Conservation (phyloP, 768 basidiomycete genomes). For the Clavulina sp. region DNA sequence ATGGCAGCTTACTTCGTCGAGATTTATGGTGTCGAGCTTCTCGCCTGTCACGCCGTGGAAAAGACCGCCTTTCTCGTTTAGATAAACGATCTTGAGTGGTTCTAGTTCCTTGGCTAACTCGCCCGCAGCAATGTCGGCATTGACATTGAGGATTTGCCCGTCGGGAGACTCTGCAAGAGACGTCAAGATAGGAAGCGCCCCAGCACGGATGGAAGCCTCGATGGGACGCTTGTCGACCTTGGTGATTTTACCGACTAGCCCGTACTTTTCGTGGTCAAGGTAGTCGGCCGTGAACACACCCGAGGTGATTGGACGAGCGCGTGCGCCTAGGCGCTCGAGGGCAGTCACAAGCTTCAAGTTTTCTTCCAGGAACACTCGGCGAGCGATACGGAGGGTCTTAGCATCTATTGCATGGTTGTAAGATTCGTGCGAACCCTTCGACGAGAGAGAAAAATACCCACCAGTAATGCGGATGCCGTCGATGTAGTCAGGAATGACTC, state of each 20-base stretch:
- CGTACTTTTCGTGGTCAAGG: slow-evolving; percentile 88
- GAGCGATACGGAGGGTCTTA: slow-evolving; percentile 85
- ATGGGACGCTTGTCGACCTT: slow-evolving; percentile 90
- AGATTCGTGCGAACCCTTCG: not conserved
- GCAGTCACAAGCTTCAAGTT: slow-evolving; percentile 89
- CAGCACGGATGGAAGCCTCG: slow-evolving; percentile 91
- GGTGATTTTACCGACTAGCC: slow-evolving; percentile 89
- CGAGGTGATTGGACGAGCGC: slow-evolving; percentile 92
- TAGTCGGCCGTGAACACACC: slow-evolving; percentile 97
- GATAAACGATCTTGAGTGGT: slow-evolving; percentile 94
- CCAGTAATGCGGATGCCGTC: slow-evolving; percentile 96
- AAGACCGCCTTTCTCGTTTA: slow-evolving; percentile 96
- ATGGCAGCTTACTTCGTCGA: slow-evolving; percentile 59
- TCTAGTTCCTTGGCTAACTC: slow-evolving; percentile 96
- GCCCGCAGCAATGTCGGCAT: slow-evolving; percentile 95
- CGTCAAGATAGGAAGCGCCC: slow-evolving; percentile 89
- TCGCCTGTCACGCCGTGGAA: slow-evolving; percentile 96
- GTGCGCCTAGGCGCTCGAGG: slow-evolving; percentile 85
- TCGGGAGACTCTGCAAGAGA: slow-evolving; percentile 86
- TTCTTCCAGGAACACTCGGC: slow-evolving; percentile 92
- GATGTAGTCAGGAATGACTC: slow-evolving; percentile 89
- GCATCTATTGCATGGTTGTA: slow-evolving; percentile 36
- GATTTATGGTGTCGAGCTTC: slow-evolving; percentile 89
- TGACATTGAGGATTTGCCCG: slow-evolving; percentile 98
- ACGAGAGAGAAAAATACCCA: slow-evolving; percentile 20